Base-by-base conservation (phyloP, 2,329 filamentous ascomycete genomes). In the Calonectria pseudoreteaudii region DNA sequence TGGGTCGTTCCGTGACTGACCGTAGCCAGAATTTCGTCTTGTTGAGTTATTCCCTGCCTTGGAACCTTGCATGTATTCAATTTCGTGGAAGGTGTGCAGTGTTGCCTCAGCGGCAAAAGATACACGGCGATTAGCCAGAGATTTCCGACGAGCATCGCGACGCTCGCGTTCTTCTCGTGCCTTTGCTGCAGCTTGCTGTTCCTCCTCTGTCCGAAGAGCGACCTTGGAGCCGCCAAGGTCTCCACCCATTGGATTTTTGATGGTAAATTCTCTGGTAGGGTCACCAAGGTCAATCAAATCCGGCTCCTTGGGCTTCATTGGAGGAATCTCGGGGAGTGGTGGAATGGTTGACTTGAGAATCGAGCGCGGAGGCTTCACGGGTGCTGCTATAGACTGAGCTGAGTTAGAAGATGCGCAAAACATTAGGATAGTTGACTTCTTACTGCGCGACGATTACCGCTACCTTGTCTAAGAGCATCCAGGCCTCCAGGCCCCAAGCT, bases 41-140 rank as follows among this genome's bases (percentile, higher is more conserved):
- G 94, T 95, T 14, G 93, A 92, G 76, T 96, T 94, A 0, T 93
- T 94, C 0, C 94, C 94, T 10, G 93, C 94, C 1, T 95, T 97
- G 26, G 95, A 95, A 82, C 98, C 96, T 81, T 96, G 95, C 82
- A 92, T 90, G 75, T 96, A 94, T 81, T 98, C 96, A 56, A 98
- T 91, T 70, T 97, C 96, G 81, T 98, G 96, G 90, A 98, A 98
- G 0, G 97, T 99, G 83, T 99, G 97, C 44, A 99, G 89, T 4
- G 97, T 99, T 16, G 97, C 97, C 85, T 99, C 97, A 1, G 97
- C 97, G 6, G 97, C 97, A 84, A 99, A 99, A 0, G 96, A 98
- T 41, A 99, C 97, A 81, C 97, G 92, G 81, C 97, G 92, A 83
- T 97, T 98, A 62, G 96, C 95, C 71, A 98, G 90, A 23, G 96